Conservation (phyloP, 345 rosid genomes). For the Sisymbrium altissimum region DNA sequence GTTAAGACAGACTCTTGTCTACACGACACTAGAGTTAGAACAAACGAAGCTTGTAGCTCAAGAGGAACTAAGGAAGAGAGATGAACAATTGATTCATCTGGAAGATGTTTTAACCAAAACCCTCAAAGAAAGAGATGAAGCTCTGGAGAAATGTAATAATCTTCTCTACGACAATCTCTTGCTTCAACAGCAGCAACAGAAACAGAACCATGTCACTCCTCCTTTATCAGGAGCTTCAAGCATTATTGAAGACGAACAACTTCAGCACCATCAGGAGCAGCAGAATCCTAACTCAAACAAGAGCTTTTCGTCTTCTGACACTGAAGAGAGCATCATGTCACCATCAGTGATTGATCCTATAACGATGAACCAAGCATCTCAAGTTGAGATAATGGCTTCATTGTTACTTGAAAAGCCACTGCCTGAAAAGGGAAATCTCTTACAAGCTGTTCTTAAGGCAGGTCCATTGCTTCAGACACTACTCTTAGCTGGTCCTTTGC, state of each 20-base stretch:
- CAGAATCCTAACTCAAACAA: conserved; percentile 42
- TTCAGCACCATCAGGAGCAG: conserved; percentile 1
- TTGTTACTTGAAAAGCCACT: conserved; percentile 56
- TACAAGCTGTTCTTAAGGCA: conserved; percentile 91
- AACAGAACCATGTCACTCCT: conserved; percentile 23
- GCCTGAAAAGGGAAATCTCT: conserved; percentile 91
- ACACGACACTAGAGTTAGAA: conserved; percentile 68
- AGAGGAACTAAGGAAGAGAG: conserved; percentile 80
- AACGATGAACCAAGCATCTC: conserved; percentile 3
- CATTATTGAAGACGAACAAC: conserved; percentile 74
- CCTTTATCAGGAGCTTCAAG: conserved; percentile 60
- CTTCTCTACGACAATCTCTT: conserved; percentile 57
- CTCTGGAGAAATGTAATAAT: conserved; percentile 54
- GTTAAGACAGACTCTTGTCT: conserved; percentile 63
- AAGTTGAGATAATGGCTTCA: conserved; percentile 20
- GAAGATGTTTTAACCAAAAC: conserved; percentile 50
- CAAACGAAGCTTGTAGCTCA: conserved; percentile 64
- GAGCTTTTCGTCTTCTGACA: conserved; percentile 78
- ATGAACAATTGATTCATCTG: conserved; percentile 61
- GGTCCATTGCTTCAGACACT: conserved; percentile 92
- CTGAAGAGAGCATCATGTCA: conserved; percentile 85
- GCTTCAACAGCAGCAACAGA: conserved; percentile 47
- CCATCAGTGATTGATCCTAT: conserved; percentile 38
- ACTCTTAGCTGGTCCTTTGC: conserved; percentile 86
- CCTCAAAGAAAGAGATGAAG: conserved; percentile 69